Conservation (phyloP, 768 basidiomycete genomes). For the Mycena vulgaris region DNA sequence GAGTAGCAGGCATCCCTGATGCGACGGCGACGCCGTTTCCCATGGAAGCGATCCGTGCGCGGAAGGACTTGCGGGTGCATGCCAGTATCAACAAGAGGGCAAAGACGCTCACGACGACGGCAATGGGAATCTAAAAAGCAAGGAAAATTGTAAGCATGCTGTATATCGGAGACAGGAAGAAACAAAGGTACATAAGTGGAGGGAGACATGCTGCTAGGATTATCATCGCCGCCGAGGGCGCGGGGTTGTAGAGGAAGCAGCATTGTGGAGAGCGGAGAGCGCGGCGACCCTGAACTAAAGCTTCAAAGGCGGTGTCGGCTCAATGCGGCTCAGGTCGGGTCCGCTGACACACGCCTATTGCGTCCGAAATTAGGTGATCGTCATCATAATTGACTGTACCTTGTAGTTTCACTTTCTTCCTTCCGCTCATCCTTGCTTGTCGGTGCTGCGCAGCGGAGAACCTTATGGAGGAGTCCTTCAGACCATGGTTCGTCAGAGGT, state of each 20-base stretch:
- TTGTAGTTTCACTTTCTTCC: not conserved
- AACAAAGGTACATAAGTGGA: constrained; percentile 32
- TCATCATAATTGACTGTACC: constrained; percentile 15
- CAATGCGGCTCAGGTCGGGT: not conserved
- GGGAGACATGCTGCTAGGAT: not conserved
- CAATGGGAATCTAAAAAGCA: constrained; percentile 42
- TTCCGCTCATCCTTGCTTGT: not conserved
- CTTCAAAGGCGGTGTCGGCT: constrained; percentile 4
- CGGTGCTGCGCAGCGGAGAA: not conserved
- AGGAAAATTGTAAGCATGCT: not conserved
- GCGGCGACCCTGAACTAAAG: not conserved
- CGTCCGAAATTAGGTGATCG: constrained; percentile 1
- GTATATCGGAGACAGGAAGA: not conserved
- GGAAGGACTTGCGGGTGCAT: constrained; percentile 41
- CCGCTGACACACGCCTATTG: constrained; percentile 12
- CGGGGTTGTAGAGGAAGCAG: constrained; percentile 19
- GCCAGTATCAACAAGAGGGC: constrained; percentile 37
- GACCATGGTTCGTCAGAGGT: not conserved
- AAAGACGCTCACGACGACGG: constrained; percentile 50
- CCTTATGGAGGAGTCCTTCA: too few species aligned
- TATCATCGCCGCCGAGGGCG: not conserved
- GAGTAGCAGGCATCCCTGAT: constrained; percentile 26
- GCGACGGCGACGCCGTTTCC: constrained; percentile 35
- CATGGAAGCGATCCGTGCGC: constrained; percentile 27
- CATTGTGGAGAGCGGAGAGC: constrained; percentile 8